A percentile compares a stretch with the other conserved stretches of the same genome.
phyloP scores from a whole-genome alignment of 345 rosid genomes.

The Hibiscus trionum region DNA sequence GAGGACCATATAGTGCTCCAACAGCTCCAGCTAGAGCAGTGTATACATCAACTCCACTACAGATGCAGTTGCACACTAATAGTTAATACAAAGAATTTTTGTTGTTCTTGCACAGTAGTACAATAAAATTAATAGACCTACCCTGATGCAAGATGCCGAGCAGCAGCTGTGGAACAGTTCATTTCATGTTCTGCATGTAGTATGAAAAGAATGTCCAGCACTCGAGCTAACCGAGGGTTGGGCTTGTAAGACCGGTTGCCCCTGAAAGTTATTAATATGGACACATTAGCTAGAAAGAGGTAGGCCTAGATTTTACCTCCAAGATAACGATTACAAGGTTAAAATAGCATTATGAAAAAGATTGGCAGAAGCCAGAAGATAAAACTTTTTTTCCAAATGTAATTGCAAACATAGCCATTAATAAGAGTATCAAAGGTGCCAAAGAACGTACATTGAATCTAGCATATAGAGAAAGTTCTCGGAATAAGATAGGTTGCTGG shows the following conservation, averaged over 20 bases:
- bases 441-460: slow-evolving; percentile 65
- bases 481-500: slow-evolving; percentile 78
- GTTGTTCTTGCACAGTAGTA: neutral
- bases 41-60: slow-evolving; percentile 90
- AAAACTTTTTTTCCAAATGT: neutral
- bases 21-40: slow-evolving; percentile 94
- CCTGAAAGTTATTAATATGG: slow-evolving; percentile 33
- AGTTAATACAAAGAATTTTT: neutral
- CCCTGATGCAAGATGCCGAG: slow-evolving; percentile 98
- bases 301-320: neutral
- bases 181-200: slow-evolving; percentile 98
- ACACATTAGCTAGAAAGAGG: neutral
- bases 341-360: neutral
- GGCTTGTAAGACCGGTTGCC: slow-evolving; percentile 82
- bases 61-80: slow-evolving; percentile 20
- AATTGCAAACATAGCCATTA: neutral
- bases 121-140: slow-evolving; percentile 17
- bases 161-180: slow-evolving; percentile 96
- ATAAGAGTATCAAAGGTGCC: neutral
- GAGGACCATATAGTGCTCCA: slow-evolving; percentile 95
- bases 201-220: slow-evolving; percentile 78
- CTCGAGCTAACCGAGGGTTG: slow-evolving; percentile 88
- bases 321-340: neutral
- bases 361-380: neutral
- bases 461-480: slow-evolving; percentile 95